Conservation (phyloP, 2,329 filamentous ascomycete genomes). For the Huntiella bhutanensis region DNA sequence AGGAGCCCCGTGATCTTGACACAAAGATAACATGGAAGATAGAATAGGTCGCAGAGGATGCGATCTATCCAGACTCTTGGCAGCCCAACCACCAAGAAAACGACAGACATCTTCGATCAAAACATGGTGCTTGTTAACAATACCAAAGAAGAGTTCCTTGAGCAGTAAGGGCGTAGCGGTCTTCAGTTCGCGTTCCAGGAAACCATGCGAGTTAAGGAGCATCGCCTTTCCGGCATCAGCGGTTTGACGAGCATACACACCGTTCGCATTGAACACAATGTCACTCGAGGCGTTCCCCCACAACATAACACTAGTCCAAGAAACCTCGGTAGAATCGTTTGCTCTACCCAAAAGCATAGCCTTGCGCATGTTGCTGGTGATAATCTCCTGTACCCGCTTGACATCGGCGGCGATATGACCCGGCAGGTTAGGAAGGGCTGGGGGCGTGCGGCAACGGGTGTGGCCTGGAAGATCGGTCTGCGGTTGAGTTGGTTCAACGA, state of each 20-base stretch:
- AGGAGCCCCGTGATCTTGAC: conserved; percentile 25
- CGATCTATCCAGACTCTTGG: conserved; percentile 24
- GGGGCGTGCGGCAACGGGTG: conserved; percentile 26
- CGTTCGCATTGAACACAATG: conserved; percentile 25
- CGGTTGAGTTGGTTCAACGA: conserved; percentile 25
- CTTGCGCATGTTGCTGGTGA: conserved; percentile 26
- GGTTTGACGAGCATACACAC: conserved; percentile 23
- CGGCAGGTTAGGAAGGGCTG: conserved; percentile 22
- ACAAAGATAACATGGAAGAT: conserved; percentile 24
- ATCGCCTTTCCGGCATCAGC: conserved; percentile 22
- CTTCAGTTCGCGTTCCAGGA: conserved; percentile 24
- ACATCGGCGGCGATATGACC: conserved; percentile 25
- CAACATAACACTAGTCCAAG: conserved; percentile 24
- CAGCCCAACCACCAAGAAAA: conserved; percentile 25
- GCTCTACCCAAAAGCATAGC: conserved; percentile 24
- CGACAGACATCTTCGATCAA: conserved; percentile 28
- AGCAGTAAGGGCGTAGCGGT: conserved; percentile 25
- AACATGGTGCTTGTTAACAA: conserved; percentile 25
- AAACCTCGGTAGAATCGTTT: conserved; percentile 20
- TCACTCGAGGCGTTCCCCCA: conserved; percentile 27
- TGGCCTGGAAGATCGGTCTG: conserved; percentile 25
- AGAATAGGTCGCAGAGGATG: conserved; percentile 26
- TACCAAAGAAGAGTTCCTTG: conserved; percentile 24
- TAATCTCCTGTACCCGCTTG: conserved; percentile 24
- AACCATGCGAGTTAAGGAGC: conserved; percentile 25